These are phyloP conservation scores for Casuarina glauca DNA, from an alignment of 306 rosid genomes.

Conservation along the genomic window DNA sequence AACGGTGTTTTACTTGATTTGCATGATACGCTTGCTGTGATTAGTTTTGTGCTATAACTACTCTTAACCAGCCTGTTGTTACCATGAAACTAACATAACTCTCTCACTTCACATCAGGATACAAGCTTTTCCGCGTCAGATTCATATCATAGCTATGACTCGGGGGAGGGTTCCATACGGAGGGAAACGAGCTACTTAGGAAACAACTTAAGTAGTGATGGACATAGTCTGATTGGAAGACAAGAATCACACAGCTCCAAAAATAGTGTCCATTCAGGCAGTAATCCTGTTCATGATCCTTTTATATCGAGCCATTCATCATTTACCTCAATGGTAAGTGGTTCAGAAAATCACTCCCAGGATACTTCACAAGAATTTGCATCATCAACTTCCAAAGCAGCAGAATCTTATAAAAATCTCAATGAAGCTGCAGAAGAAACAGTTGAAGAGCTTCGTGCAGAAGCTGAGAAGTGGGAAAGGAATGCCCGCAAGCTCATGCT, in stretches of 20 bases:
- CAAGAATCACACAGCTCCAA: conserved; percentile 42
- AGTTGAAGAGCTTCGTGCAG: conserved; percentile 71
- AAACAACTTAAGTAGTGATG: conserved; percentile 31
- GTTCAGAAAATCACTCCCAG: conserved; percentile 37
- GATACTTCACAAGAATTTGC: conserved; percentile 28
- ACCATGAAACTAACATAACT: conserved; percentile 13
- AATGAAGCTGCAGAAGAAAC: conserved; percentile 55
- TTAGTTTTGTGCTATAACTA: neutral
- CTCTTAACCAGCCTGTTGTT: conserved; percentile 3
- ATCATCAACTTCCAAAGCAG: conserved; percentile 31
- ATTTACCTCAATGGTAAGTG: conserved; percentile 32
- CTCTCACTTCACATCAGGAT: conserved; percentile 35
- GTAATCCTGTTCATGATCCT: conserved; percentile 6
- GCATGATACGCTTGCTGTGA: neutral
- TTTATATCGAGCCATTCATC: conserved; percentile 32
- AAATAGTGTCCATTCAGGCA: conserved; percentile 24
- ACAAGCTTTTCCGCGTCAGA: conserved; percentile 47
- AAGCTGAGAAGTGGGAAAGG: conserved; percentile 97
- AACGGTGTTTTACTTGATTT: neutral
- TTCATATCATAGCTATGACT: conserved; percentile 46
- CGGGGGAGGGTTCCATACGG: conserved; percentile 33
- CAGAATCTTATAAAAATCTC: conserved; percentile 30
- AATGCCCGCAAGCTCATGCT: conserved; percentile 78
- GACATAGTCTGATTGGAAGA: conserved; percentile 32
- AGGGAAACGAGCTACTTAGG: conserved; percentile 29